Evolutionary conservation across 140 eudicot genomes (phyloP), one percentile per base, ranked within the genome.

Genomic region (Flaveria floridana): DNA sequence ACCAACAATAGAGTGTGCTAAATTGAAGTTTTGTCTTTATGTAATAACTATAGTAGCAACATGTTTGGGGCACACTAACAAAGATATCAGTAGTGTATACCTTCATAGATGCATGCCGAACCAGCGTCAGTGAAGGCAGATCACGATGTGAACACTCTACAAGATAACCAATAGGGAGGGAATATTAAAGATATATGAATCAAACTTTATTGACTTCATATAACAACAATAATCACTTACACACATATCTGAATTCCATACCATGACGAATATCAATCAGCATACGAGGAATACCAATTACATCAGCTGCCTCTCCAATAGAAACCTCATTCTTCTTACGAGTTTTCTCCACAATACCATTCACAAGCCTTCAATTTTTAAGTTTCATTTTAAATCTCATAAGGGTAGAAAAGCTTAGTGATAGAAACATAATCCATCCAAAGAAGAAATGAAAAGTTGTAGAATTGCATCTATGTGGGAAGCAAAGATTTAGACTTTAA

Each of bases 121-220:
- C 91, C 70, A 93, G 86, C 69, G 80, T 86, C 16, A 93, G 81
- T 37, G 97, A 90, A 85, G 97, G 97, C 66, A 90, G 96, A 63
- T 90, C 98, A 34, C 98, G 97, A 78, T 93, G 98, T 63, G 98
- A 88, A 65, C 97, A 84, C 95, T 90, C 98, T 89, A 20, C 82
- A 82, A 79, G 72, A 67, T 30, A 74, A 16, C 37, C 39, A n/a
- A 66, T 11, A 44, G 18, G 12, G 28, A 66, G 19, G 14, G 42
- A 59, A 68, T 37, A 76, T 59, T 55, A 20, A 79, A 34, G 30
- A 53, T 11, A 53, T 11, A 65, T 28, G 34, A 28, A 28, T 37
- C 71, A 58, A 77, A 46, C 68, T 63, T 16, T 56, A 39, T 57
- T 41, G 18, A 56, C 44, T 65, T 52, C 4, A 52, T 58, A 46